These are phyloP conservation scores for Gelatoporia subvermispora DNA, from an alignment of 768 basidiomycete genomes.

Conservation along the genomic window DNA sequence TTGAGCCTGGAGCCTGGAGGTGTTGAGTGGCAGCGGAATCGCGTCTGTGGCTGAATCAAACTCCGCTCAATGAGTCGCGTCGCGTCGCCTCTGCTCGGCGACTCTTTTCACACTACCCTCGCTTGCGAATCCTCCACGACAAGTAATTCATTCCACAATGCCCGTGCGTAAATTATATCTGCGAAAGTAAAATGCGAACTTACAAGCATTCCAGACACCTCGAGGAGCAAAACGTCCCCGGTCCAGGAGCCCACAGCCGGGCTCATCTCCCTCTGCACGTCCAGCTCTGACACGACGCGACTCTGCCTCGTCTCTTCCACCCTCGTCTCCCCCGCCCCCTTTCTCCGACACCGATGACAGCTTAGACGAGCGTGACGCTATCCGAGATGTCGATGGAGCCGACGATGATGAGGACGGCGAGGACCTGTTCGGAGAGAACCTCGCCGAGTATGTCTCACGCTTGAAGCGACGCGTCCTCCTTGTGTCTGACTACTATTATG, in stretches of 20 bases:
- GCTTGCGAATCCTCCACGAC: too few relatives aligned
- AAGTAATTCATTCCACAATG: too few relatives aligned
- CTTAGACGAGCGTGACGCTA: slow-evolving; percentile 32
- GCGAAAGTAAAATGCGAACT: too few relatives aligned
- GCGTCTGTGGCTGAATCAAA: not conserved
- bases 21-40: not conserved
- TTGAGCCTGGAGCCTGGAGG: too few relatives aligned
- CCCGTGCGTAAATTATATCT: too few relatives aligned
- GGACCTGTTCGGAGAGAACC: slow-evolving; percentile 83
- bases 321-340: slow-evolving; percentile 45
- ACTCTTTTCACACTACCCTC: too few relatives aligned
- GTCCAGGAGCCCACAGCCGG: slow-evolving; percentile 50
- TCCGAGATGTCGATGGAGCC: slow-evolving; percentile 86
- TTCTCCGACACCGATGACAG: slow-evolving; percentile 48
- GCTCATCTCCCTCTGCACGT: slow-evolving; percentile 42
- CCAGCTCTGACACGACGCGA: slow-evolving; percentile 46
- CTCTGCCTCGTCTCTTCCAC: slow-evolving; percentile 67
- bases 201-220: slow-evolving; percentile 27
- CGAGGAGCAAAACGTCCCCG: slow-evolving; percentile 55
- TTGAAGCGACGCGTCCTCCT: not conserved
- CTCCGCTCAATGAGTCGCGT: not conserved
- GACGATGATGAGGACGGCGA: slow-evolving; percentile 83
- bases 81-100: not conserved
- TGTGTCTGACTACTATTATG: not conserved
- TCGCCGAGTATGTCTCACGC: slow-evolving; percentile 56